Evolutionary conservation across 2,329 filamentous ascomycete species (phyloP).

Genomic region (Aotearoamyces nothofagi): DNA sequence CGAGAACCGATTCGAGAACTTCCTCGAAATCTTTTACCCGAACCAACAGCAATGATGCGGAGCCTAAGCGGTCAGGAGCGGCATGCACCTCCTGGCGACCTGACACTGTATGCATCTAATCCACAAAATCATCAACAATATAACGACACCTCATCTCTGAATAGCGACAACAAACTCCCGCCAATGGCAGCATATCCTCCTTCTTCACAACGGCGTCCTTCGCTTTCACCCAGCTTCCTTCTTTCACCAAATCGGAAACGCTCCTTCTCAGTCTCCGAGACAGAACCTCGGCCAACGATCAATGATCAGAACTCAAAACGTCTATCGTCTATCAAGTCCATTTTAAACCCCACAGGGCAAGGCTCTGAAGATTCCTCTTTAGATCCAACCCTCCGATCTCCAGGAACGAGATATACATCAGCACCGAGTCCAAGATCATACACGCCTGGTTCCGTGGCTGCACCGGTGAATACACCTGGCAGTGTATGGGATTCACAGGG

Average conservation of each 20-base stretch:
- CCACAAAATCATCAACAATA: conserved; percentile 10
- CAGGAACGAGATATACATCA: background rate
- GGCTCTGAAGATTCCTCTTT: conserved; percentile 7
- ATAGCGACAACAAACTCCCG: conserved; percentile 41
- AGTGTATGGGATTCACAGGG: conserved; percentile 18
- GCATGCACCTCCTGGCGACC: conserved; percentile 27
- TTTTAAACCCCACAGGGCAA: conserved; percentile 41
- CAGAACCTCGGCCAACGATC: conserved; percentile 1
- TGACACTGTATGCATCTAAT: conserved; percentile 26
- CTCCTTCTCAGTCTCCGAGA: conserved; percentile 46
- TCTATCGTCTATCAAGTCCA: conserved; percentile 61
- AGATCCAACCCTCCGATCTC: conserved; percentile 4
- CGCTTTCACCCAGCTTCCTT: conserved; percentile 44
- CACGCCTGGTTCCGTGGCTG: conserved; percentile 18
- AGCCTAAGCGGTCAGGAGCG: conserved; percentile 12
- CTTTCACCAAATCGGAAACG: conserved; percentile 47
- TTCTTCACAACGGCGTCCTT: conserved; percentile 34
- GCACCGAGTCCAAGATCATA: conserved; percentile 2
- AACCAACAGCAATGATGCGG: conserved; percentile 11
- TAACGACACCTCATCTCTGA: conserved; percentile 27
- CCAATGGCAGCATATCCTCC: conserved; percentile 24
- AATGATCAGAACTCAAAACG: conserved; percentile 36
- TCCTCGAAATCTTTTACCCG: conserved; percentile 14
- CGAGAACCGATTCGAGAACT: too few species aligned
- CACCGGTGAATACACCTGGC: conserved; percentile 20